Percentiles rank a stretch among this genome's conserved stretches.
phyloP scores from a whole-genome alignment of 1,284 basidiomycete genomes.

The Ganoderma multipileum region DNA sequence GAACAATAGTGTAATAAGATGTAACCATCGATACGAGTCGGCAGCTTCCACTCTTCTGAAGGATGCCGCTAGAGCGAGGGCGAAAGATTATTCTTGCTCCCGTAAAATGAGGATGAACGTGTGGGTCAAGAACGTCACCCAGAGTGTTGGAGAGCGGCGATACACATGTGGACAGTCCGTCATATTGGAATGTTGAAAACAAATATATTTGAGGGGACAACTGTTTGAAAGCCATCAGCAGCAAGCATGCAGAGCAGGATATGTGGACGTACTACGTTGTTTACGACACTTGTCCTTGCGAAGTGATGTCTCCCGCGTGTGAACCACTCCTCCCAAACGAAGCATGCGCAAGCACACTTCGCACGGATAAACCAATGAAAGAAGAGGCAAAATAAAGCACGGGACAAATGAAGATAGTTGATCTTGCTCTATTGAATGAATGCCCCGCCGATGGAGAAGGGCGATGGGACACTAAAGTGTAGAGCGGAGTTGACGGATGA shows the following conservation, averaged over 20 bases:
- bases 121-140: slow-evolving; percentile 72
- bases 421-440: slow-evolving; percentile 87
- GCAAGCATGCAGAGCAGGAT: neutral
- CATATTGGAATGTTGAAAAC: neutral
- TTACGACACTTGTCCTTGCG: neutral
- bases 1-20: neutral
- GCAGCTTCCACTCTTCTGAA: slow-evolving; percentile 23
- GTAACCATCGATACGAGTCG: slow-evolving; percentile 26
- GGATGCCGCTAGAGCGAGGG: slow-evolving; percentile 25
- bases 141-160: slow-evolving; percentile 84
- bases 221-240: neutral
- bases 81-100: slow-evolving; percentile 58
- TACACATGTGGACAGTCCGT: neutral
- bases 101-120: slow-evolving; percentile 90
- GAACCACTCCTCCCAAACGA: slow-evolving; percentile 55
- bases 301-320: slow-evolving; percentile 60
- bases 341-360: slow-evolving; percentile 33
- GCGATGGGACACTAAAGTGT: slow-evolving; percentile 84
- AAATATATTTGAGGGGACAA: slow-evolving; percentile 6
- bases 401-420: slow-evolving; percentile 14
- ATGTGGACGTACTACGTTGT: slow-evolving; percentile 12
- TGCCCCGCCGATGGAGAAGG: slow-evolving; percentile 63
- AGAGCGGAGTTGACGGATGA: slow-evolving; percentile 34
- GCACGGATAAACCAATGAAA: slow-evolving; percentile 38
- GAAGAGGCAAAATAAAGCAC: slow-evolving; percentile 51